Base-by-base conservation (phyloP, 805 yeast genomes). In the Myxozyma sirexii region DNA sequence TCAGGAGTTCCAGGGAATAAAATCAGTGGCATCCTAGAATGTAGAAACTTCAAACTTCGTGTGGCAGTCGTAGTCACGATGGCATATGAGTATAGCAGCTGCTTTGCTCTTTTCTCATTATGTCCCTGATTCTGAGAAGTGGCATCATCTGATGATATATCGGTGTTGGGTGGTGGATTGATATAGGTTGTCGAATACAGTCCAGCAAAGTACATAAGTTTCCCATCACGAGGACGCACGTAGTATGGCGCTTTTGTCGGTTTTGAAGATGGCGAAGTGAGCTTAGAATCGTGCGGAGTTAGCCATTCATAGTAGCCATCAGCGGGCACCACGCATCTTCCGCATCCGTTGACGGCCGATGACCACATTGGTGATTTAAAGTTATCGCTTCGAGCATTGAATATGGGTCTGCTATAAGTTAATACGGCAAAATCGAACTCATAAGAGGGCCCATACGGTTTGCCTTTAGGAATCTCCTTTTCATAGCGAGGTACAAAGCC, bases 251-350 rank as follows among this genome's bases (percentile, higher is more conserved):
- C 68, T 44, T 70, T 73, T 54, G 70, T 75, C 10, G 37, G 53
- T 19, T 59, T 29, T 12, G 6, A 7, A 10, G 38, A 19, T 3
- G 53, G 37, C 29, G 41, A 70, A 17, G 56, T 58, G 1, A 69
- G 62, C 17, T 68, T 64, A 24, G 67, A 66, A n/a, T 23, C 29
- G 4, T 23, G 24, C 8, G 39, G 45, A 2, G 57, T 26, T 15
- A 62, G 64, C 97, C 97, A 92, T 72, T 92, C 97, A 69, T 82
- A 92, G 72, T 92, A 92, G 0, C 97, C 97, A 67, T 82, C 81
- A 41, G 88, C 80, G 0, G 96, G 93, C 0, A 90, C 82, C 0
- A 86, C 84, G 70, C 97, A 91, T 39, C 97, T 75, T 4, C 76
- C 75, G 8, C 65, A 54, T 7, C 73, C 73, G 24, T 78, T 73